A percentile compares a stretch with the other conserved stretches of the same genome.
Evolutionary conservation across 257 asterid genomes (phyloP).

Genomic region (Coffea canephora): DNA sequence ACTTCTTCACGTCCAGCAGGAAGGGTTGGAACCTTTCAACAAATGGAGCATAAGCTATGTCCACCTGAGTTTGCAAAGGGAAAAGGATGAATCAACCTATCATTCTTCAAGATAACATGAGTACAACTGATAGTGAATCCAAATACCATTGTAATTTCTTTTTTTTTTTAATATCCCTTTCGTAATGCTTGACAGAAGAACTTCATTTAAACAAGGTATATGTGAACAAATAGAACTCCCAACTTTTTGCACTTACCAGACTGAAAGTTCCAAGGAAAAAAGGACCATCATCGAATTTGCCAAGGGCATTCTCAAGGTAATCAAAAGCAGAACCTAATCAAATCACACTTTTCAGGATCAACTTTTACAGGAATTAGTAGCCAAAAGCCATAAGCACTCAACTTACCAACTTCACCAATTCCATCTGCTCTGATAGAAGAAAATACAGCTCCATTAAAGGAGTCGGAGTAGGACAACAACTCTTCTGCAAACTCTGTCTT

Average conservation of each 20-base stretch:
- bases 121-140: background rate
- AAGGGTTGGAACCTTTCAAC: constrained; percentile 65
- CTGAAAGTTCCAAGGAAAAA: constrained; percentile 82
- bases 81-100: background rate
- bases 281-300: constrained; percentile 64
- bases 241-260: constrained; percentile 40
- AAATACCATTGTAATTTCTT: background rate
- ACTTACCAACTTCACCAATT: constrained; percentile 46
- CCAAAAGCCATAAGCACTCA: background rate
- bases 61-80: constrained; percentile 47
- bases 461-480: constrained; percentile 43
- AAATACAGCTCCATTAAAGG: constrained; percentile 50
- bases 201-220: background rate
- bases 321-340: constrained; percentile 58
- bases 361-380: background rate
- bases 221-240: background rate
- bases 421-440: constrained; percentile 53
- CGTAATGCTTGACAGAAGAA: background rate
- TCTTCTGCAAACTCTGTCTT: constrained; percentile 62
- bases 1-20: constrained; percentile 53
- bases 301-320: constrained; percentile 63
- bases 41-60: constrained; percentile 75
- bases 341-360: constrained; percentile 15
- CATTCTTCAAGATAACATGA: background rate
- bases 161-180: background rate